Conservation (phyloP, 768 basidiomycete genomes). For the Calocybe cyanea region DNA sequence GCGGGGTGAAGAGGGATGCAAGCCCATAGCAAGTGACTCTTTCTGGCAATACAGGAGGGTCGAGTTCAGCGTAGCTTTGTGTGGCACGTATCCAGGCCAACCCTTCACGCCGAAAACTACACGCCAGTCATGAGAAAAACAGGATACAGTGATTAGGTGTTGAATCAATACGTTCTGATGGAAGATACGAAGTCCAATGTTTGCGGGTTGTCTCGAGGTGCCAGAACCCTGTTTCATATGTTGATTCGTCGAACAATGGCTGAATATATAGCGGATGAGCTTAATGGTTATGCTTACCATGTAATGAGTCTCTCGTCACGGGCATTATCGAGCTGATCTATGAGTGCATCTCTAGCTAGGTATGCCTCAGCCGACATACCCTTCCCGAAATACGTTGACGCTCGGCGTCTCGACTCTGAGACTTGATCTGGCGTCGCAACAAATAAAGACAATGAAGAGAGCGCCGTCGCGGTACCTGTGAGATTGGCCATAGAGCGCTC, state of each 20-base stretch:
- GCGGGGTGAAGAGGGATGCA: conserved; percentile 55
- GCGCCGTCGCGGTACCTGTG: background rate
- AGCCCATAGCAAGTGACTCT: conserved; percentile 42
- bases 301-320: conserved; percentile 41
- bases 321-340: conserved; percentile 41
- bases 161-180: conserved; percentile 53
- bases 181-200: conserved; percentile 55
- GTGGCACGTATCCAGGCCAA: conserved; percentile 19
- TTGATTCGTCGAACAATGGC: too few relatives aligned
- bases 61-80: conserved; percentile 3
- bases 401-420: conserved; percentile 34
- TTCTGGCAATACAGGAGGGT: conserved; percentile 15
- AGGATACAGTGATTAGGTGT: background rate
- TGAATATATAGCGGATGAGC: background rate
- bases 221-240: conserved; percentile 46
- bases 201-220: conserved; percentile 43
- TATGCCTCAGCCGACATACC: conserved; percentile 43
- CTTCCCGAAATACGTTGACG: conserved; percentile 39
- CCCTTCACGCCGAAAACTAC: conserved; percentile 28
- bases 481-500: too few relatives aligned
- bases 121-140: background rate
- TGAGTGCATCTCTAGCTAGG: conserved; percentile 33
- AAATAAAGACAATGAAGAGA: conserved; percentile 38
- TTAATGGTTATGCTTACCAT: conserved; percentile 44
- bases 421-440: conserved; percentile 45